These are phyloP conservation scores for Pseudonectria buxi DNA, from an alignment of 2,329 filamentous ascomycete genomes.

Conservation along the genomic window DNA sequence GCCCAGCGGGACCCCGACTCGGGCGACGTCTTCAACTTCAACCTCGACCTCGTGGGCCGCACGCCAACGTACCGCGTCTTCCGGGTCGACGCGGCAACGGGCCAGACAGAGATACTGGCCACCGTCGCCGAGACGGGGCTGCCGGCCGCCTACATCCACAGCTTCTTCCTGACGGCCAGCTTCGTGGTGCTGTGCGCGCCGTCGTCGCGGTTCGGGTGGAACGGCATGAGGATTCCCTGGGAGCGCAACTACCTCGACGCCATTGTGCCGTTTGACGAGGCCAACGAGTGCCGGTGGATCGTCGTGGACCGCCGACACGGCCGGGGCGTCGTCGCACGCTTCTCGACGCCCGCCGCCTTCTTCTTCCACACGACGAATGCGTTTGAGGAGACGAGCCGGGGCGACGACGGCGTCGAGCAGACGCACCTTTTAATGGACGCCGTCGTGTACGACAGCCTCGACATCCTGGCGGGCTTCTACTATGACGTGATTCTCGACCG, in stretches of 20 bases:
- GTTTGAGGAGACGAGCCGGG: constrained; percentile 52
- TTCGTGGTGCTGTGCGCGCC: constrained; percentile 71
- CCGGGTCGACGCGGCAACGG: constrained; percentile 52
- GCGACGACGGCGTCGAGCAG: constrained; percentile 23
- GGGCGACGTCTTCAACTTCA: constrained; percentile 76
- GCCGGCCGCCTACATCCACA: constrained; percentile 71
- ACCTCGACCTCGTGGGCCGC: constrained; percentile 54
- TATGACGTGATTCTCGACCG: constrained; percentile 59
- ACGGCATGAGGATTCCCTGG: constrained; percentile 56
- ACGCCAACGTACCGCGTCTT: constrained; percentile 63
- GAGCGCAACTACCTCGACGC: constrained; percentile 62
- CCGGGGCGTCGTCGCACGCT: constrained; percentile 61
- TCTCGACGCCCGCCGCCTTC: constrained; percentile 63
- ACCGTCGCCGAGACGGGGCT: constrained; percentile 47
- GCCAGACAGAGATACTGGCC: constrained; percentile 64
- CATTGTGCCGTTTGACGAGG: constrained; percentile 55
- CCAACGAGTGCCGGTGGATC: constrained; percentile 59
- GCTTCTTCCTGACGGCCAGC: constrained; percentile 64
- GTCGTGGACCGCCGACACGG: constrained; percentile 60
- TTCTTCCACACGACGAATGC: constrained; percentile 76
- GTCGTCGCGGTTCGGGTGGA: constrained; percentile 51
- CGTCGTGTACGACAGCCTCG: constrained; percentile 54
- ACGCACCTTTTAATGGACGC: constrained; percentile 59
- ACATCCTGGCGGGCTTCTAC: constrained; percentile 62
- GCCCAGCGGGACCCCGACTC: constrained; percentile 63